Evolutionary conservation across 805 yeast genomes (phyloP).

Genomic region (Komagataella ulmi): DNA sequence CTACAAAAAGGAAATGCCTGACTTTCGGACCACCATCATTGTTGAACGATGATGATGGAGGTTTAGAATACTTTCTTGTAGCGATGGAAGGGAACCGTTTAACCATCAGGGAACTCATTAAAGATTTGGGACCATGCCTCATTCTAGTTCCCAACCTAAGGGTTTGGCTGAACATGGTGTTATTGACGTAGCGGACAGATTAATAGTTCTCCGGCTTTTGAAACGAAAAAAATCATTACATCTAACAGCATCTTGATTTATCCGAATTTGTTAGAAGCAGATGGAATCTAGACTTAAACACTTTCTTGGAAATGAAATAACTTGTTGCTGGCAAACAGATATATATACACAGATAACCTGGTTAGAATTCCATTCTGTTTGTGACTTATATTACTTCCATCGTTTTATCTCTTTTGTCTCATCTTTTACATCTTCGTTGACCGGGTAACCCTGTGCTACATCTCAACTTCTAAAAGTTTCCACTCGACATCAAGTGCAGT

Average conservation of each 20-base stretch:
- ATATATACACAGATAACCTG: neutral
- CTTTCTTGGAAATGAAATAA: no score
- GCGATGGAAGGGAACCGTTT: neutral
- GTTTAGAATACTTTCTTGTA: neutral
- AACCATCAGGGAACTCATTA: neutral
- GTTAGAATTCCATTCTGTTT: neutral
- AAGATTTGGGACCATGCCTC: neutral
- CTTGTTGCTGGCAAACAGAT: neutral
- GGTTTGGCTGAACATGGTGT: neutral
- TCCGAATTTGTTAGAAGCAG: no score
- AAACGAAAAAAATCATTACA: neutral
- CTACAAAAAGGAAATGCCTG: slow-evolving; percentile 26
- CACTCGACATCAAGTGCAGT: neutral
- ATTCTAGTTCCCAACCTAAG: neutral
- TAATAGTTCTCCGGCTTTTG: neutral
- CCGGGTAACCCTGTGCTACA: neutral
- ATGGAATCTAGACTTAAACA: no score
- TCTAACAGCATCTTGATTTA: neutral
- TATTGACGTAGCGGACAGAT: neutral
- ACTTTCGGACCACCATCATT: slow-evolving; percentile 22
- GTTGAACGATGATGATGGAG: neutral
- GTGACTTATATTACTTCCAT: neutral
- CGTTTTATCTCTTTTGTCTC: no score
- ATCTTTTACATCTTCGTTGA: neutral
- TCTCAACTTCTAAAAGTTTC: neutral